Percentiles rank a stretch among this genome's conserved stretches.
Evolutionary conservation across 2,329 filamentous ascomycete species (phyloP).

Genomic region (Apiospora pterosperma): DNA sequence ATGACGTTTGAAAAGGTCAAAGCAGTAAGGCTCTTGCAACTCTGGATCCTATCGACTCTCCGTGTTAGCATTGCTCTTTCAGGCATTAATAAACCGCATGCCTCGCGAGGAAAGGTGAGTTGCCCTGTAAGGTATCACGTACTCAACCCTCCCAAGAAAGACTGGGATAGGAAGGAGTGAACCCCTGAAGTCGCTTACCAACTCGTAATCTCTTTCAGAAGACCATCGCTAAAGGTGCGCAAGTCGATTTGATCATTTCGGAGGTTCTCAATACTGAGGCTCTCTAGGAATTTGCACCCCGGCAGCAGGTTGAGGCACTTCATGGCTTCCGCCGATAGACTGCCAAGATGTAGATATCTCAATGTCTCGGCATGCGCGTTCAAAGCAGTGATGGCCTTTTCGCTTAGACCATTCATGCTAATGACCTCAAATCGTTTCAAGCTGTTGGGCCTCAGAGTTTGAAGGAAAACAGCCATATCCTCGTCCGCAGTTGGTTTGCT

Average conservation of each 20-base stretch:
- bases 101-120: no score
- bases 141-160: no score
- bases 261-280: conserved; percentile 28
- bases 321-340: conserved; percentile 24
- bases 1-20: conserved; percentile 40
- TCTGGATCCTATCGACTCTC: no score
- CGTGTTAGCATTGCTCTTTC: no score
- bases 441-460: conserved; percentile 50
- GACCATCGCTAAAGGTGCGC: conserved; percentile 14
- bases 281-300: conserved; percentile 31
- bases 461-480: conserved; percentile 56
- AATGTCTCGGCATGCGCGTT: conserved; percentile 34
- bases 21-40: conserved; percentile 20
- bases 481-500: conserved; percentile 47
- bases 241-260: conserved; percentile 15
- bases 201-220: conserved; percentile 23
- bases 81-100: no score
- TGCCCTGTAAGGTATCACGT: no score
- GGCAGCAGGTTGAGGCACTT: conserved; percentile 25
- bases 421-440: conserved; percentile 57
- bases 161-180: no score
- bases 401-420: conserved; percentile 50
- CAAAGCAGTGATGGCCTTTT: conserved; percentile 54
- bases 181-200: no score
- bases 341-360: conserved; percentile 26